Conservation (phyloP, 495 filamentous ascomycete species). For the Xylaria castorea region DNA sequence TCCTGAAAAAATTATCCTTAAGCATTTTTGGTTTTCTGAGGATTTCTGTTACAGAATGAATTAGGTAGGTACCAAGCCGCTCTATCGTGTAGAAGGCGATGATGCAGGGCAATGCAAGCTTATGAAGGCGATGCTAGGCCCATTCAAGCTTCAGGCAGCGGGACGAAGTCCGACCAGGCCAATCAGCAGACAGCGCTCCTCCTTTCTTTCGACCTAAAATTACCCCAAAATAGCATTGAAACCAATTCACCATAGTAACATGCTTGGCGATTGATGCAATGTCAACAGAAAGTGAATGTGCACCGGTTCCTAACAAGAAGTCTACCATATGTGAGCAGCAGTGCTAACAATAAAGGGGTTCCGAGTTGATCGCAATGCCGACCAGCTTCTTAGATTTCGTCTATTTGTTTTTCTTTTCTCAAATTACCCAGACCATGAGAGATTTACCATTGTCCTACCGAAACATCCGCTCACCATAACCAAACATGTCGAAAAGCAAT, state of each 20-base stretch:
- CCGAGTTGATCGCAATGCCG: no score
- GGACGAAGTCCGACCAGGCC: slow-evolving; percentile 23
- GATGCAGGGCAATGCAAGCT: not conserved
- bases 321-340: no score
- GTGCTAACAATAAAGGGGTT: no score
- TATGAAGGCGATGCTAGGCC: not conserved
- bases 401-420: not conserved
- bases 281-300: not conserved
- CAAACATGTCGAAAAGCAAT: not conserved
- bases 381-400: no score
- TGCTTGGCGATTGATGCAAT: not conserved
- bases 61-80: not conserved
- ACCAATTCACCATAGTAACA: not conserved
- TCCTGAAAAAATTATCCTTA: not conserved
- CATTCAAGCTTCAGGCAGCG: not conserved
- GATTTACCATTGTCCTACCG: not conserved
- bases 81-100: not conserved
- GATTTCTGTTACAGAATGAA: not conserved
- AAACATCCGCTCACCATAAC: not conserved
- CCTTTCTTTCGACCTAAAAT: not conserved
- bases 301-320: not conserved
- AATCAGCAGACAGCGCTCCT: not conserved
- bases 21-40: not conserved
- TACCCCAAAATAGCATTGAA: not conserved
- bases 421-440: not conserved